A percentile compares a stretch with the other conserved stretches of the same genome.
phyloP scores from a whole-genome alignment of 129 eudicot genomes.

The Lactuca saligna region DNA sequence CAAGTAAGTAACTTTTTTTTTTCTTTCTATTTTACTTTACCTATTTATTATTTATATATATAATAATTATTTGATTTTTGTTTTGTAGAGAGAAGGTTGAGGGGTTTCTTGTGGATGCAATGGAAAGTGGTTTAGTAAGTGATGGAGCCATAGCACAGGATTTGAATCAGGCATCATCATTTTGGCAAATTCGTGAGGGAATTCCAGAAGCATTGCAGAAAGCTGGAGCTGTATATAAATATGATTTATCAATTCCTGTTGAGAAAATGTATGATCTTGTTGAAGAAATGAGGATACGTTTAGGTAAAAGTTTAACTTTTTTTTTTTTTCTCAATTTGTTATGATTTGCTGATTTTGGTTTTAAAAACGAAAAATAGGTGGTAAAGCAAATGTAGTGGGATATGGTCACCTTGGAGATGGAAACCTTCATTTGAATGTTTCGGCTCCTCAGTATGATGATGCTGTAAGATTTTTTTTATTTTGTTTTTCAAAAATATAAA shows the following conservation, averaged over 20 bases:
- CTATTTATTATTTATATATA: too few species aligned
- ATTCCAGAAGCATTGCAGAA: slow-evolving; percentile 90
- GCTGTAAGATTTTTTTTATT: slow-evolving; percentile 49
- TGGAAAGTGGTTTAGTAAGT: slow-evolving; percentile 80
- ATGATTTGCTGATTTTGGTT: slow-evolving; percentile 9
- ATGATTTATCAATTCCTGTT: slow-evolving; percentile 85
- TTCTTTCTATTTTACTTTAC: slow-evolving; percentile 21
- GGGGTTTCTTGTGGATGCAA: slow-evolving; percentile 68
- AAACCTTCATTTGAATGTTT: slow-evolving; percentile 88
- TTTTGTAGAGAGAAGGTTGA: slow-evolving; percentile 85
- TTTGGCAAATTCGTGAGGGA: slow-evolving; percentile 99
- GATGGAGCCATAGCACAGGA: slow-evolving; percentile 97
- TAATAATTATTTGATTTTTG: not conserved
- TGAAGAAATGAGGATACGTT: slow-evolving; percentile 79
- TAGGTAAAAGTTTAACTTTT: slow-evolving; percentile 46
- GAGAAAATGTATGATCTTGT: slow-evolving; percentile 91
- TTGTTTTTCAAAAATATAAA: slow-evolving; percentile 2
- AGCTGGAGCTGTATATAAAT: slow-evolving; percentile 94
- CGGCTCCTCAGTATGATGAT: slow-evolving; percentile 68
- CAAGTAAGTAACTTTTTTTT: slow-evolving; percentile 72
- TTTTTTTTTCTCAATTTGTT: slow-evolving; percentile 6
- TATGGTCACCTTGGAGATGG: slow-evolving; percentile 99
- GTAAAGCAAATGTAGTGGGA: slow-evolving; percentile 79
- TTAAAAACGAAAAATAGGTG: slow-evolving; percentile 35
- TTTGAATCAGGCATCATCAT: slow-evolving; percentile 77